A percentile compares a stretch with the other conserved stretches of the same genome.
Evolutionary conservation across 768 basidiomycete genomes (phyloP).

Genomic region (Rhodotorula toruloides): DNA sequence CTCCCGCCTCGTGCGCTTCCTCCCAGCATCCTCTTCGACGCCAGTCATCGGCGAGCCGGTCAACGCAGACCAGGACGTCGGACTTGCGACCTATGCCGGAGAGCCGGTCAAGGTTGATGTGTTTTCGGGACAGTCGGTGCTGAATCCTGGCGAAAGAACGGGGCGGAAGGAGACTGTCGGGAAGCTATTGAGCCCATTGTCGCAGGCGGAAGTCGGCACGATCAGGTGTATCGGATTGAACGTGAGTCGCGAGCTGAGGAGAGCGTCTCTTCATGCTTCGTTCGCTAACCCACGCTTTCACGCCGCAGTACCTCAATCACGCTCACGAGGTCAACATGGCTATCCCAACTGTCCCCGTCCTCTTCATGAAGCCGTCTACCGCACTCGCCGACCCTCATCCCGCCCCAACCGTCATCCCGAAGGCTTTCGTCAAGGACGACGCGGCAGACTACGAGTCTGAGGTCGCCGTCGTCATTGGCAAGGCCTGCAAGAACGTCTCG

Average conservation of each 20-base stretch:
- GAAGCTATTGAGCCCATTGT: constrained; percentile 43
- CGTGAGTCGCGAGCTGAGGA: constrained; percentile 41
- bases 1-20: constrained; percentile 44
- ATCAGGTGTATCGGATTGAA: constrained; percentile 48
- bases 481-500: constrained; percentile 45
- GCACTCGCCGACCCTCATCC: constrained; percentile 45
- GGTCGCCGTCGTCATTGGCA: constrained; percentile 46
- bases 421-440: constrained; percentile 23
- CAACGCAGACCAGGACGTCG: constrained; percentile 44
- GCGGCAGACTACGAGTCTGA: constrained; percentile 47
- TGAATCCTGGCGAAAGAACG: constrained; percentile 43
- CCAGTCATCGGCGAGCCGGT: constrained; percentile 46
- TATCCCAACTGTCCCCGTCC: constrained; percentile 43
- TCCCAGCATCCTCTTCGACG: constrained; percentile 14
- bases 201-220: constrained; percentile 44
- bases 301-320: constrained; percentile 44
- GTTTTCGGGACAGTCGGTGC: constrained; percentile 41
- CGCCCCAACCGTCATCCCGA: constrained; percentile 41
- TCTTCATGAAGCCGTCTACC: constrained; percentile 47
- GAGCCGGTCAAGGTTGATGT: constrained; percentile 44
- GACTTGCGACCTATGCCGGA: constrained; percentile 43
- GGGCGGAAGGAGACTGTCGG: constrained; percentile 40
- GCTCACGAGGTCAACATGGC: constrained; percentile 44
- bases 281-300: not conserved
- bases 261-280: too few relatives aligned